A percentile compares a stretch with the other conserved stretches of the same genome.
phyloP scores from a whole-genome alignment of 805 yeast species.

The Yamadazyma endophytica region DNA sequence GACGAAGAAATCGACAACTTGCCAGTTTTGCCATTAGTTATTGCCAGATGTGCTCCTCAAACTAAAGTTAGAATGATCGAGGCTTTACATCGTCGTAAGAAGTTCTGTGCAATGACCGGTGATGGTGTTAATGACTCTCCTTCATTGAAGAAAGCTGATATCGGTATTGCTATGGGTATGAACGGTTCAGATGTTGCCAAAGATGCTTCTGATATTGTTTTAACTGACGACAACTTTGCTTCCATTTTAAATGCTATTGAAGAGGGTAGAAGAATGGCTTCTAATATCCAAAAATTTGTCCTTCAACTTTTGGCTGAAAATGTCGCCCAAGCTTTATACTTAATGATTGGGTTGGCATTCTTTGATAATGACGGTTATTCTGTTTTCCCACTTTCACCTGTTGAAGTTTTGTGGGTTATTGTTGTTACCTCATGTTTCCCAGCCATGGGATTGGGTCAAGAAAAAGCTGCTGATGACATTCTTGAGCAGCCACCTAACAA shows the following conservation, averaged over 20 bases:
- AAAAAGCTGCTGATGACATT: constrained; percentile 34
- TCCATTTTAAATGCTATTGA: constrained; percentile 74
- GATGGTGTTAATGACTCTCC: constrained; percentile 86
- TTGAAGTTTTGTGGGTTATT: constrained; percentile 75
- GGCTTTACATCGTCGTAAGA: constrained; percentile 33
- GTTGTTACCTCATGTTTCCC: constrained; percentile 80
- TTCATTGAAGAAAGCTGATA: constrained; percentile 69
- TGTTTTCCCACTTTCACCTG: constrained; percentile 49
- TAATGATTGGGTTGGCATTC: constrained; percentile 43
- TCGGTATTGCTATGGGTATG: constrained; percentile 79
- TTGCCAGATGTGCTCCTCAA: constrained; percentile 40
- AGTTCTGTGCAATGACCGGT: constrained; percentile 39
- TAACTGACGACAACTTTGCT: constrained; percentile 70
- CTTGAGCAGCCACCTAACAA: constrained; percentile 34
- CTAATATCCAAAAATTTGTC: constrained; percentile 74
- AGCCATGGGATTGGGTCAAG: constrained; percentile 73
- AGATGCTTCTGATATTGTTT: constrained; percentile 73
- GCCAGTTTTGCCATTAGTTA: constrained; percentile 37
- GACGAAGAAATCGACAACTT: constrained; percentile 30
- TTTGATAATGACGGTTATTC: constrained; percentile 28
- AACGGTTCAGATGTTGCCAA: constrained; percentile 84
- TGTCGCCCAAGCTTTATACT: constrained; percentile 64
- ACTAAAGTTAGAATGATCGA: constrained; percentile 40
- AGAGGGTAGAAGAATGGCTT: constrained; percentile 78
- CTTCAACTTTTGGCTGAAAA: constrained; percentile 69